phyloP scores from a whole-genome alignment of 2,329 filamentous ascomycete species.

The Sporothrix brasiliensis region DNA sequence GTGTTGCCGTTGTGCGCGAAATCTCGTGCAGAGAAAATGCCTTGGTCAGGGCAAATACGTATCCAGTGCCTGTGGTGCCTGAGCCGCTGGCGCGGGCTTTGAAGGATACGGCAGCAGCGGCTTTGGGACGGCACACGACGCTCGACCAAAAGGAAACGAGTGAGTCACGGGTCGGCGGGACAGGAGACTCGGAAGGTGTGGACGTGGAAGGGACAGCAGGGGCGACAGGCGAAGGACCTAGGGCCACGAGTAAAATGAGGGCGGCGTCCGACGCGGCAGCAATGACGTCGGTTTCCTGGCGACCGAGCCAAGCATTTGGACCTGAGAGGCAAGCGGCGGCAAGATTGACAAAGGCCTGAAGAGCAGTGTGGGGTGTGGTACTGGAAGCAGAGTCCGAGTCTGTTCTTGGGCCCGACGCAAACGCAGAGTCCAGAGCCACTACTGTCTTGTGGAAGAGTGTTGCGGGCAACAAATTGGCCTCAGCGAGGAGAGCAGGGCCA shows the following conservation, averaged over 20 bases:
- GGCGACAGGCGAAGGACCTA: slow-evolving; percentile 37
- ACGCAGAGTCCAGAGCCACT: neutral
- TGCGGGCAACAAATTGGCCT: slow-evolving; percentile 4
- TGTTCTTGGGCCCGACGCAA: slow-evolving; percentile 36
- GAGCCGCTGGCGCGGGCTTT: slow-evolving; percentile 36
- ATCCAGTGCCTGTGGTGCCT: slow-evolving; percentile 50
- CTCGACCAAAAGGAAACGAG: slow-evolving; percentile 52
- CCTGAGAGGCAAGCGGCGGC: slow-evolving; percentile 25
- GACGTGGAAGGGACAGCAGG: slow-evolving; percentile 41
- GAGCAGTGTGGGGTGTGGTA: too few species aligned
- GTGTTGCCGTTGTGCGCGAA: neutral
- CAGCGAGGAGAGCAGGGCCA: slow-evolving; percentile 38
- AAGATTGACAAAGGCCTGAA: slow-evolving; percentile 2
- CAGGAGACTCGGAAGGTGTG: neutral
- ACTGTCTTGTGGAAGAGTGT: slow-evolving; percentile 24
- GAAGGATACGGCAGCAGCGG: slow-evolving; percentile 25
- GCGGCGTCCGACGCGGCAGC: slow-evolving; percentile 56
- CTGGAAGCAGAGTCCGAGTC: neutral
- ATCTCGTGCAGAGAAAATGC: slow-evolving; percentile 49
- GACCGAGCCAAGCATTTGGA: slow-evolving; percentile 49
- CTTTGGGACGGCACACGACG: slow-evolving; percentile 43
- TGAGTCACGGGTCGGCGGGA: slow-evolving; percentile 8
- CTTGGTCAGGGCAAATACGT: slow-evolving; percentile 57
- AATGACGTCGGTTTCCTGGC: slow-evolving; percentile 56
- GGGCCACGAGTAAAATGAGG: slow-evolving; percentile 50